Evolutionary conservation across 2,329 filamentous ascomycete genomes (phyloP), one percentile per base, ranked within the genome.

Genomic region (Alternaria panax): DNA sequence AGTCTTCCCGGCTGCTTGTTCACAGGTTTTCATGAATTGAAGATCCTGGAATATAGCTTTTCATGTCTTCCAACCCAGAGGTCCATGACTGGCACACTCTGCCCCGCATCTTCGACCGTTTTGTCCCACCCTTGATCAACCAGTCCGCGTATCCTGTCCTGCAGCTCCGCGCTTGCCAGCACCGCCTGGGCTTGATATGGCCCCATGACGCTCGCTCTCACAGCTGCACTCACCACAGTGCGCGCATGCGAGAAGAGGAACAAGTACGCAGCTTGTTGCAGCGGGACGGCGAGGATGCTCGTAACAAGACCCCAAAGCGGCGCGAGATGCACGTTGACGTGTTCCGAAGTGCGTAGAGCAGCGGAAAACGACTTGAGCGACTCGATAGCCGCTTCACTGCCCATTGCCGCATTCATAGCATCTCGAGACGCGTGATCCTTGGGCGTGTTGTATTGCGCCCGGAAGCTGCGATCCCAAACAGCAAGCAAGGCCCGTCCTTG

Each of bases 21-120:
- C 8, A 47, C 12, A n/a, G 14, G 18, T 16, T 28, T 9, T 69
- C 72, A 94, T 69, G 91, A 93, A 78, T 95, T 95, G 74, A 95
- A 95, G 54, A 95, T 94, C 68, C 92, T 87, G 59, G 91, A 93
- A 77, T 95, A 95, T 64, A 95, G 76, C 74, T 92, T 81, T 82
- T 95, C 92, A 76, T 95, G 92, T 73, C 92, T 84, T 4, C 92
- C 92, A 71, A 93, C 84, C 91, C 92, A 95, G 30, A 95, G 75
- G 80, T 95, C 92, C 85, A 94, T 88, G 2, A 88, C 85, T 1
- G 92, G 92, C 62, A 92, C 88, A 55, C 82, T 88, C 80, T 94
- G 90, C 5, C 89, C 90, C 4, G 91, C 91, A 63, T 89, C 85
- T 57, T 90, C 88, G 0, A 89, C 81, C 1, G 69, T 75, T 57